phyloP scores from a whole-genome alignment of 495 filamentous ascomycete species.

The Chaetomium cochliodes region DNA sequence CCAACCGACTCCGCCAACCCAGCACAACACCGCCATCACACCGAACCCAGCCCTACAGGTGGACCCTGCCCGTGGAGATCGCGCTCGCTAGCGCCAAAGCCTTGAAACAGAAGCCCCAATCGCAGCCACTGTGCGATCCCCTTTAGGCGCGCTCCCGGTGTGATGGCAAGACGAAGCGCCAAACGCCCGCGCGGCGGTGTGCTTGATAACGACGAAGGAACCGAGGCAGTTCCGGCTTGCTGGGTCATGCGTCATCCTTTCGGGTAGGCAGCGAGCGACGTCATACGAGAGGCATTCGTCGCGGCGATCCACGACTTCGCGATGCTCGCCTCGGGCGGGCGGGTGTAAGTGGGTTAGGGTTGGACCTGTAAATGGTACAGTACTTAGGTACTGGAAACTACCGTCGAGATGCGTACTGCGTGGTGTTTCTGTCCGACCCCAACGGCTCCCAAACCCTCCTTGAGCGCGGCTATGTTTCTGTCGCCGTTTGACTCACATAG shows the following conservation, averaged over 20 bases:
- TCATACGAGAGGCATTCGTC: neutral
- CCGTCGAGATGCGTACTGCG: too few species aligned
- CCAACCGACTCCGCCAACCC: neutral
- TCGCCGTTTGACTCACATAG: neutral
- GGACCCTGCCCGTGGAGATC: neutral
- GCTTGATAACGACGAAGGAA: too few species aligned
- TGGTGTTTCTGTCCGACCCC: too few species aligned
- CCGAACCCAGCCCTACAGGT: constrained; percentile 17
- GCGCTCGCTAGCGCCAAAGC: neutral
- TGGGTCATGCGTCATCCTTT: too few species aligned
- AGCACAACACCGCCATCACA: neutral
- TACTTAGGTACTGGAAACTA: too few species aligned
- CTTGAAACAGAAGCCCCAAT: constrained; percentile 10
- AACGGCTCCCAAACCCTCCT: neutral
- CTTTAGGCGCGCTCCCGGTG: constrained; percentile 5
- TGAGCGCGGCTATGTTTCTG: neutral
- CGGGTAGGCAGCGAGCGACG: neutral
- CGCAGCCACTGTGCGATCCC: constrained; percentile 1
- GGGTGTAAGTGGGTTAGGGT: constrained; percentile 6
- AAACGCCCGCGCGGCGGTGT: neutral
- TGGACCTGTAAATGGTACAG: too few species aligned
- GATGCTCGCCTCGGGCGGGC: neutral
- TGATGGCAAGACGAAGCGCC: neutral
- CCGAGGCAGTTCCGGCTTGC: too few species aligned
- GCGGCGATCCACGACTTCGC: neutral